A percentile compares a stretch with the other conserved stretches of the same genome.
phyloP scores from a whole-genome alignment of 805 yeast species.

The Ogataea philodendri region DNA sequence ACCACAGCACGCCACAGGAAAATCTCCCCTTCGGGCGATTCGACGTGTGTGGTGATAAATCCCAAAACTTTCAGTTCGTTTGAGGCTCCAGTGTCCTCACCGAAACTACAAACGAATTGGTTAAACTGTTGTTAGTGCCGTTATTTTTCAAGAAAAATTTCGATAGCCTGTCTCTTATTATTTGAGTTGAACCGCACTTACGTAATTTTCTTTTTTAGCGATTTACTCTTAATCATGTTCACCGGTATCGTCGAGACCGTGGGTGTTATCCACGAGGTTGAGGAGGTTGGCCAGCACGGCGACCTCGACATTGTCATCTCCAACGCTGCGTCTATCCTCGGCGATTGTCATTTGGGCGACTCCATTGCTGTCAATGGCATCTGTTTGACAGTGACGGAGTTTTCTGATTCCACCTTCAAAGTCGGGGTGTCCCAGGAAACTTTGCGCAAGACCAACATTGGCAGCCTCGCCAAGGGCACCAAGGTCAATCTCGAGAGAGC shows the following conservation, averaged over 20 bases:
- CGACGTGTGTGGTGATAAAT: constrained; percentile 17
- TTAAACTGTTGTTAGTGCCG: not conserved
- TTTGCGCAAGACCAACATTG: constrained; percentile 73
- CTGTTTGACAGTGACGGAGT: constrained; percentile 90
- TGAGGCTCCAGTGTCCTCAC: too few species aligned
- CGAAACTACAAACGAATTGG: too few species aligned
- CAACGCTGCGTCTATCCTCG: constrained; percentile 59
- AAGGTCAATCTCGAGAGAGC: constrained; percentile 92
- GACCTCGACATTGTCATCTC: constrained; percentile 71
- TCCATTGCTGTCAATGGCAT: constrained; percentile 87
- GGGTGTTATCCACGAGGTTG: constrained; percentile 57
- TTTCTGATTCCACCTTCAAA: constrained; percentile 58
- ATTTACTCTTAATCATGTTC: constrained; percentile 53
- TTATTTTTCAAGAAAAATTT: too few species aligned
- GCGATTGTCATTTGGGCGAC: constrained; percentile 90
- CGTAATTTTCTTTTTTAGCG: not conserved
- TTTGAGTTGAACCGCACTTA: not conserved
- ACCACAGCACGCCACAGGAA: constrained; percentile 42
- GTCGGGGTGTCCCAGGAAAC: constrained; percentile 96
- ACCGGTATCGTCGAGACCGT: constrained; percentile 90
- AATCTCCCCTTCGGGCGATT: not conserved
- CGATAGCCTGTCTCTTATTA: too few species aligned
- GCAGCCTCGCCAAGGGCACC: constrained; percentile 52
- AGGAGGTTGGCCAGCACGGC: constrained; percentile 43
- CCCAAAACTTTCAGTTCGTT: constrained; percentile 8